Percentiles rank a stretch among this genome's conserved stretches.
phyloP scores from a whole-genome alignment of 352 stramenopile species.

The Globisporangium perplexum region DNA sequence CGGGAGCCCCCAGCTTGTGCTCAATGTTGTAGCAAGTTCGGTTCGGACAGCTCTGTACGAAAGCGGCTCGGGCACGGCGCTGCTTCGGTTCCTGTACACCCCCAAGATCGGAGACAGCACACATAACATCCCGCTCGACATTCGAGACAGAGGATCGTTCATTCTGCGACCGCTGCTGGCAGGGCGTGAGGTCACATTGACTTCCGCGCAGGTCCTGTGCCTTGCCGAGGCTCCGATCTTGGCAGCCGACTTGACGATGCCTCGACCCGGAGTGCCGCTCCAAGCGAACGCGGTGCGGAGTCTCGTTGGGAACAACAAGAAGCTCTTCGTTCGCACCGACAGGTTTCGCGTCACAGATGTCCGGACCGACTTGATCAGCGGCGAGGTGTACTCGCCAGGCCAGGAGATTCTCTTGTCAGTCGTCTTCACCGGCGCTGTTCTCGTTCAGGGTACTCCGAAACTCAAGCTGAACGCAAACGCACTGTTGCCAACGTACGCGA shows the following conservation, averaged over 20 bases:
- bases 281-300: constrained; percentile 45
- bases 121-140: constrained; percentile 33
- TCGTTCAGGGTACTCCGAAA: constrained; percentile 44
- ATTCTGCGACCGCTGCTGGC: constrained; percentile 31
- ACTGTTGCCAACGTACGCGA: constrained; percentile 25
- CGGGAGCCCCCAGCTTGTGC: constrained; percentile 31
- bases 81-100: constrained; percentile 51
- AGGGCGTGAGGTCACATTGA: constrained; percentile 19
- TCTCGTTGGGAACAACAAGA: constrained; percentile 50
- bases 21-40: constrained; percentile 38
- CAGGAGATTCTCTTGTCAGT: constrained; percentile 49
- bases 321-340: constrained; percentile 63
- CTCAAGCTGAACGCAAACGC: constrained; percentile 46
- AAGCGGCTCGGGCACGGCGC: constrained; percentile 34
- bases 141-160: constrained; percentile 31
- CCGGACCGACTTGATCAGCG: constrained; percentile 26
- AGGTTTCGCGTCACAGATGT: constrained; percentile 36
- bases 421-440: constrained; percentile 32
- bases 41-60: constrained; percentile 41
- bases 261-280: constrained; percentile 31
- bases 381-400: constrained; percentile 46
- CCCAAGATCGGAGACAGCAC: constrained; percentile 39
- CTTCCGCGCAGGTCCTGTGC: constrained; percentile 33
- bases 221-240: constrained; percentile 25
- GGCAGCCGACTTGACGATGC: constrained; percentile 39